Conservation (phyloP, 2,329 filamentous ascomycete genomes). For the Pseudocercospora fijiensis region DNA sequence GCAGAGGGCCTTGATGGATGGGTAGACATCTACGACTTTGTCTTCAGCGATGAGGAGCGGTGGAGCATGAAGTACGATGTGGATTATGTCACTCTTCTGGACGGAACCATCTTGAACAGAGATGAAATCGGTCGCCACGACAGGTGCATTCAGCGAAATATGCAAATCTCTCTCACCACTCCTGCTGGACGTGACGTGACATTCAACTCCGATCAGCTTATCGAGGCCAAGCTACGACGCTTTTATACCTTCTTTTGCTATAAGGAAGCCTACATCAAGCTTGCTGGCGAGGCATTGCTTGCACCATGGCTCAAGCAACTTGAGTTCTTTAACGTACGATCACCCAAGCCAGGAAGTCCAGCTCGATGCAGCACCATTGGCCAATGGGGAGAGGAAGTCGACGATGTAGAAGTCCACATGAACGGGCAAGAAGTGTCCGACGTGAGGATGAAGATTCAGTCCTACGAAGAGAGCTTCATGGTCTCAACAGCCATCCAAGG, state of each 20-base stretch:
- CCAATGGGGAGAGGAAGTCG: constrained; percentile 48
- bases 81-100: constrained; percentile 46
- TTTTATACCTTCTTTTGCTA: constrained; percentile 80
- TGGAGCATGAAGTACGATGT: constrained; percentile 60
- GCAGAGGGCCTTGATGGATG: constrained; percentile 63
- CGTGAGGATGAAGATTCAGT: constrained; percentile 58
- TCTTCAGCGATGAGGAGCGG: constrained; percentile 64
- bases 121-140: constrained; percentile 47
- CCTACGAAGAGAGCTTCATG: constrained; percentile 60
- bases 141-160: constrained; percentile 42
- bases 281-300: constrained; percentile 74
- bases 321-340: constrained; percentile 64
- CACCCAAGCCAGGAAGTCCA: constrained; percentile 50
- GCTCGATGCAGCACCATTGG: constrained; percentile 47
- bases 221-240: constrained; percentile 63
- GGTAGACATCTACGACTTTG: constrained; percentile 70
- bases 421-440: constrained; percentile 50
- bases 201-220: constrained; percentile 48
- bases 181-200: constrained; percentile 38
- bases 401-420: constrained; percentile 53
- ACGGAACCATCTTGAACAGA: constrained; percentile 44
- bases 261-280: constrained; percentile 79
- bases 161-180: constrained; percentile 42
- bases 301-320: constrained; percentile 70
- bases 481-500: constrained; percentile 55